These are phyloP conservation scores for Ogataea methanolica DNA, from an alignment of 805 yeast genomes.

Conservation along the genomic window DNA sequence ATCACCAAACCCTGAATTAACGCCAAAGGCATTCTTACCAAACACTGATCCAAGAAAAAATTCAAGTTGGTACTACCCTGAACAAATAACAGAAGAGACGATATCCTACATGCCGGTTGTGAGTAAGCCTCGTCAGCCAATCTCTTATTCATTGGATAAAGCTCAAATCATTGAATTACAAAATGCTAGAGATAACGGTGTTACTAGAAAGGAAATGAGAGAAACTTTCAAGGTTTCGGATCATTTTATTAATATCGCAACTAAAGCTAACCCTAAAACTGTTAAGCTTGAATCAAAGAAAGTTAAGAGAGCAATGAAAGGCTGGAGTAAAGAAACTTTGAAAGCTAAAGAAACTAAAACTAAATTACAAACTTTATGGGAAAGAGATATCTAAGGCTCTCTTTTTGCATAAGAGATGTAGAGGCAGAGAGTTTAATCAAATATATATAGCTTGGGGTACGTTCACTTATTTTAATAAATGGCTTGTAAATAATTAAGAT, in stretches of 20 bases:
- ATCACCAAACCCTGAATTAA: conserved; percentile 26
- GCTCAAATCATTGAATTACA: conserved; percentile 27
- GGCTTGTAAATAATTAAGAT: not conserved
- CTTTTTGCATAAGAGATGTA: no score
- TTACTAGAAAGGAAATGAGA: conserved; percentile 26
- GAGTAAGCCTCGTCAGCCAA: conserved; percentile 18
- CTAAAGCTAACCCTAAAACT: conserved; percentile 21
- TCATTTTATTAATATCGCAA: conserved; percentile 28
- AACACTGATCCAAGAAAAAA: conserved; percentile 25
- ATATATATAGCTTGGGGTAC: not conserved
- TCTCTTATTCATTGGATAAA: conserved; percentile 22
- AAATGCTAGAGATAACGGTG: conserved; percentile 25
- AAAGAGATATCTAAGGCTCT: conserved; percentile 16
- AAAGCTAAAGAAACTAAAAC: conserved; percentile 21
- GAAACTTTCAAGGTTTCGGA: conserved; percentile 27
- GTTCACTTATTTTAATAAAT: not conserved
- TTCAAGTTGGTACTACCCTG: conserved; percentile 25
- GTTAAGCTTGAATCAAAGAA: conserved; percentile 14
- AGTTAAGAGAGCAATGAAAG: conserved; percentile 17
- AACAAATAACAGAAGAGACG: conserved; percentile 15
- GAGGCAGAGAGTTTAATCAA: not conserved
- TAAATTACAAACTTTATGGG: conserved; percentile 22
- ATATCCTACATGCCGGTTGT: conserved; percentile 29
- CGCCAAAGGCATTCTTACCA: conserved; percentile 34
- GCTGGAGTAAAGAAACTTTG: conserved; percentile 23